Evolutionary conservation across 179 eudicot genomes (phyloP), one percentile per base, ranked within the genome.

Genomic region (Pouteria campechiana): DNA sequence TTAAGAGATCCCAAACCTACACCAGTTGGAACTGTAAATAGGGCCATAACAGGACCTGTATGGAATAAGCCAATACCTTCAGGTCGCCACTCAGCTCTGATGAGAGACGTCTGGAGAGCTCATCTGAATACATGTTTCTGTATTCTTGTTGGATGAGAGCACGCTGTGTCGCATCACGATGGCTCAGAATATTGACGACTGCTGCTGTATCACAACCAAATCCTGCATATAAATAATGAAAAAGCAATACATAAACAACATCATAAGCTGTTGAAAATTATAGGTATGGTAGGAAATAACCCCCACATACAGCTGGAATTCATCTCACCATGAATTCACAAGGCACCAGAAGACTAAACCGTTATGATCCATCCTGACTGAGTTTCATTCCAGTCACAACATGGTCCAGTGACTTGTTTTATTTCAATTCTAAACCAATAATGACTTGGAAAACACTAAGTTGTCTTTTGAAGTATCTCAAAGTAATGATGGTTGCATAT

Each of bases 151-250:
- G 74, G 31, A 83, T 75, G 16, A 67, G 52, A 43, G 66, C 48
- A 40, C 84, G 82, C 37, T 73, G 89, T 3, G 76, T 48, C 22
- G 79, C 55, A 67, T 83, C 76, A 23, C 94, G 70, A 48, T 72
- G 83, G 39, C 85, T 85, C 38, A 79, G 78, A 20, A 83, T 69
- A 50, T 64, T 68, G 37, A 83, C 44, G 11, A 83, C 80, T n/a
- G 73, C 39, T 21, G 61, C 17, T 25, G 75, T 64, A 55, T 83
- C 89, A 57, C 94, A 80, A 29, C 81, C 81, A 55, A 74, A 61
- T 19, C 90, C 90, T 81, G 51, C 6, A 21, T 17, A 14, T 19
- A 14, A 7, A 49, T 34, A 22, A 34, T 18, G n/a, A 24, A 7
- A 34, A 21, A 50, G 4, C 35, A 25, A 41, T 17, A 51, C 24